Evolutionary conservation across 345 rosid genomes (phyloP).

Genomic region (Citrus australasica): DNA sequence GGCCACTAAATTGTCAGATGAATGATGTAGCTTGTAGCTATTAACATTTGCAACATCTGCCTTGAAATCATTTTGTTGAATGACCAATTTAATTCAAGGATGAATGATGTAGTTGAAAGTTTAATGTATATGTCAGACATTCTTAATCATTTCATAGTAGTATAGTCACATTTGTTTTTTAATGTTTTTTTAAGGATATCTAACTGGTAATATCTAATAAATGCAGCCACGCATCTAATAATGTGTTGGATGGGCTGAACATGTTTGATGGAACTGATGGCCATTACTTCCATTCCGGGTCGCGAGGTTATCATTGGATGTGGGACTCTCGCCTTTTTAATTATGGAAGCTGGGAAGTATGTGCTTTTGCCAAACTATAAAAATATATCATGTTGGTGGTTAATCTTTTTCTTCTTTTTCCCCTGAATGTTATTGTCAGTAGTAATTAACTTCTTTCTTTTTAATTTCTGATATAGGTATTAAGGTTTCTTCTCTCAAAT

Average conservation of each 20-base stretch:
- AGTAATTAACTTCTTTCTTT: slow-evolving; percentile 4
- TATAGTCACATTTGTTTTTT: background rate
- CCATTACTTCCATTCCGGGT: slow-evolving; percentile 88
- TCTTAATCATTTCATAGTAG: background rate
- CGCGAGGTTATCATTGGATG: slow-evolving; percentile 91
- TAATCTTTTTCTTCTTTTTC: slow-evolving; percentile 6
- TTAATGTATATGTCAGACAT: background rate
- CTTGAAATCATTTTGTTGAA: too few relatives aligned
- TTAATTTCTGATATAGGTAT: slow-evolving; percentile 45
- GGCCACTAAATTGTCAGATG: background rate
- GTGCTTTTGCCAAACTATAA: slow-evolving; percentile 22
- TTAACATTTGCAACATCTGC: too few relatives aligned
- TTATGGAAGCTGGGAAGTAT: slow-evolving; percentile 96
- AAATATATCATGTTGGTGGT: background rate
- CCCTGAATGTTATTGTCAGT: slow-evolving; percentile 14
- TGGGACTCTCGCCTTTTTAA: slow-evolving; percentile 99
- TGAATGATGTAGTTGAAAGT: background rate
- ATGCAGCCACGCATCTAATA: slow-evolving; percentile 88
- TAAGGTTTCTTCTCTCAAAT: slow-evolving; percentile 85
- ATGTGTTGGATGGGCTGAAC: slow-evolving; percentile 86
- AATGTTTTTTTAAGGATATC: background rate
- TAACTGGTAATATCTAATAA: slow-evolving; percentile 11
- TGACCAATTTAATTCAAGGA: background rate
- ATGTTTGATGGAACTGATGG: slow-evolving; percentile 96
- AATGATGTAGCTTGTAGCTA: background rate